These are phyloP conservation scores for Candida broadrunensis DNA, from an alignment of 805 yeast species.

Conservation along the genomic window DNA sequence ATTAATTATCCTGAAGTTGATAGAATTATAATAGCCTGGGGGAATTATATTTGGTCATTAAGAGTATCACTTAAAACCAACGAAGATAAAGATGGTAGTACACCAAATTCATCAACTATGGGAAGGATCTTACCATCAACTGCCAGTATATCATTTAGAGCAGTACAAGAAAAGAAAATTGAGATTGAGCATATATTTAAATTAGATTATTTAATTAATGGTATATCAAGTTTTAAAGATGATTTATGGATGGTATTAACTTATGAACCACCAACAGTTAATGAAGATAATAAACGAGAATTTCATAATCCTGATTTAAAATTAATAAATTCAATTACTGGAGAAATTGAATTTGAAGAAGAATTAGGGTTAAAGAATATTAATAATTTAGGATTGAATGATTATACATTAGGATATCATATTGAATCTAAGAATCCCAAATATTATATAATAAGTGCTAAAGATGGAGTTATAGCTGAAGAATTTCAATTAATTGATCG, in stretches of 20 bases:
- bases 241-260: constrained; percentile 64
- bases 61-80: constrained; percentile 35
- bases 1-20: constrained; percentile 64
- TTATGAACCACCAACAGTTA: constrained; percentile 39
- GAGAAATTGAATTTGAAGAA: constrained; percentile 76
- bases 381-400: constrained; percentile 69
- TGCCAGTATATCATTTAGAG: constrained; percentile 52
- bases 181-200: constrained; percentile 48
- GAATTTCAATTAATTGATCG: constrained; percentile 70
- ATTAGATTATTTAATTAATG: constrained; percentile 61
- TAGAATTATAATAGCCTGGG: constrained; percentile 80
- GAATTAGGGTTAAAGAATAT: constrained; percentile 64
- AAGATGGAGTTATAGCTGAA: constrained; percentile 75
- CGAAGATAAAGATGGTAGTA: constrained; percentile 12
- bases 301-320: constrained; percentile 70
- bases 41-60: constrained; percentile 68
- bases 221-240: constrained; percentile 72
- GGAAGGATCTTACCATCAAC: constrained; percentile 48
- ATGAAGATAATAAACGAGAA: constrained; percentile 14
- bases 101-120: constrained; percentile 19
- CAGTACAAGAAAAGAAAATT: constrained; percentile 40
- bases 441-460: constrained; percentile 73
- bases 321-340: constrained; percentile 59
- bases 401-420: constrained; percentile 64
- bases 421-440: constrained; percentile 36